Conservation (phyloP, 1,284 basidiomycete genomes). For the Neonothopanus nambi region DNA sequence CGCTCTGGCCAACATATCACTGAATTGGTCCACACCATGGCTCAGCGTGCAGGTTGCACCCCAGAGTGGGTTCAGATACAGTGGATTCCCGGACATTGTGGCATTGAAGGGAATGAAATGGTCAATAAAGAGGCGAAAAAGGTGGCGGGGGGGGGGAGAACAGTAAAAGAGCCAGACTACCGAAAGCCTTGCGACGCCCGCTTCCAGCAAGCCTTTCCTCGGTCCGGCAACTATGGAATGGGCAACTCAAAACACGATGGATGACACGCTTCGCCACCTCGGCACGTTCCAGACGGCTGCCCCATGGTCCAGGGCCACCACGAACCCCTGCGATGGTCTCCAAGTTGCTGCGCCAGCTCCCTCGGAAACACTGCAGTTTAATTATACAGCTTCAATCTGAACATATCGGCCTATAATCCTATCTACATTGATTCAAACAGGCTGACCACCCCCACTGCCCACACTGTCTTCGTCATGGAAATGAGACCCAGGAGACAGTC, state of each 20-base stretch:
- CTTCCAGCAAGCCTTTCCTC: conserved; percentile 25
- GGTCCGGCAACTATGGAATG: conserved; percentile 7
- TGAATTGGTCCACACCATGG: conserved; percentile 18
- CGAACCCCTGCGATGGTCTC: not conserved
- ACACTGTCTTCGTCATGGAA: not conserved
- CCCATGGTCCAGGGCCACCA: too few relatives aligned
- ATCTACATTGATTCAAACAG: not conserved
- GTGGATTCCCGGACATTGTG: conserved; percentile 28
- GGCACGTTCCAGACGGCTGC: not conserved
- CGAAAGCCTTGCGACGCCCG: conserved; percentile 11
- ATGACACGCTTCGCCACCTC: not conserved
- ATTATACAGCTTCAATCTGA: not conserved
- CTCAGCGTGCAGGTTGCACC: not conserved
- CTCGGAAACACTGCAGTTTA: not conserved
- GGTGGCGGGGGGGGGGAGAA: conserved; percentile 22
- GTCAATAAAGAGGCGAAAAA: conserved; percentile 29
- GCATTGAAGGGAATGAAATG: conserved; percentile 25
- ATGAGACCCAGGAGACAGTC: not conserved
- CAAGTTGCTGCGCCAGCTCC: not conserved
- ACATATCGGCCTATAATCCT: not conserved
- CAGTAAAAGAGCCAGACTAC: conserved; percentile 11
- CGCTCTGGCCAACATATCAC: conserved; percentile 14
- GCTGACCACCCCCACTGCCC: not conserved
- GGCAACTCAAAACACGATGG: conserved; percentile 7
- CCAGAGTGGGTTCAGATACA: conserved; percentile 8